Evolutionary conservation across 768 basidiomycete species (phyloP), one percentile per base, ranked within the genome.

Genomic region (Russula foetens): DNA sequence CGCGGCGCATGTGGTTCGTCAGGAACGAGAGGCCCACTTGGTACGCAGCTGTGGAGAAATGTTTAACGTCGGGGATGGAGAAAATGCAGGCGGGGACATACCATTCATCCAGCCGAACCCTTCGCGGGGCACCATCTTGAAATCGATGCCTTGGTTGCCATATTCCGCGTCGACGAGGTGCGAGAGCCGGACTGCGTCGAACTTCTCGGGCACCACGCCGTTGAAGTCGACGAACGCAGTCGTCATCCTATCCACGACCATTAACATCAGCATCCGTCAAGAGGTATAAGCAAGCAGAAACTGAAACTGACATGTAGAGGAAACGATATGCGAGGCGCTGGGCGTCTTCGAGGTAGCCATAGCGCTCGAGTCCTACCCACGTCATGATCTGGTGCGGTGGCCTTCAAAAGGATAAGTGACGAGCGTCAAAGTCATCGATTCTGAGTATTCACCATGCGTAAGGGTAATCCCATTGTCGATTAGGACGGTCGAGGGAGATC

Each of bases 61-160:
- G 24, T 9, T 38, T 39, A 26, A 26, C 50, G 46, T 59, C 56
- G 43, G 57, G n/a, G 43, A 60, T 29, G 19, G 7, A 15, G n/a
- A 55, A 39, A 33, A 17, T n/a, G 35, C 17, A 45, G 12, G 38
- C 41, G 17, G 29, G 31, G 12, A 75, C 85, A 62, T 68, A 92
- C 92, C 80, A 63, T 96, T 96, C 90, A 94, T 97, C 96, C 94
- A 98, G 9, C 96, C 96, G 70, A 98, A 99, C 56, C 96, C 96
- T 74, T 98, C 96, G 15, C 94, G 83, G 52, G 95, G 95, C 46
- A 98, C 90, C 82, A 95, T 86, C 76, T 95, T 92, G 77, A 99
- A 99, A 76, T 99, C 96, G 67, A 96, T 81, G 51, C 96, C 96
- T 70, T 94, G 92, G 71, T 94, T 94, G 9, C 93, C 89, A 67